These are phyloP conservation scores for Diplogelasinospora grovesii DNA, from an alignment of 495 filamentous ascomycete genomes.

Conservation along the genomic window DNA sequence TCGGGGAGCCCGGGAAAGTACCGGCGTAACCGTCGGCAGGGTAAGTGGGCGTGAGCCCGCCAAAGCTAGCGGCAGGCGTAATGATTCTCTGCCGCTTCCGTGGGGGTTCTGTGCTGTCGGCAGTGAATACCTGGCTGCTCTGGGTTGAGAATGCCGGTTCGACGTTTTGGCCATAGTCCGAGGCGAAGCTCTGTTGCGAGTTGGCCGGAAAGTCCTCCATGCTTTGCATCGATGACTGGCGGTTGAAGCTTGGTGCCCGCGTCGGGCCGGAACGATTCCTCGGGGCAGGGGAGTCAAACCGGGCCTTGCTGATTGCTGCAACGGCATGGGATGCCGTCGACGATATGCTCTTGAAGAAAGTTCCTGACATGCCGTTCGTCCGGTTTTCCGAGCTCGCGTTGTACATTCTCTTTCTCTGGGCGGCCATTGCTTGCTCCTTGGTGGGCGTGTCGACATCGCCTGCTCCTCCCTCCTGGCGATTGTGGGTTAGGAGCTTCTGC, in stretches of 20 bases:
- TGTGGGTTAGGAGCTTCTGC: slow-evolving; percentile 78
- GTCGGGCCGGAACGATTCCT: slow-evolving; percentile 45
- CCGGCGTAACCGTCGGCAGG: slow-evolving; percentile 46
- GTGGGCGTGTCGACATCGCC: slow-evolving; percentile 78
- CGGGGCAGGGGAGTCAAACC: slow-evolving; percentile 80
- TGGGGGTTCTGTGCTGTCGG: slow-evolving; percentile 67
- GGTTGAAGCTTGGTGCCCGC: slow-evolving; percentile 47
- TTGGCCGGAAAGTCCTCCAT: slow-evolving; percentile 36
- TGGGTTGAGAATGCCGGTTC: slow-evolving; percentile 40
- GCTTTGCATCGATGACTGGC: slow-evolving; percentile 58
- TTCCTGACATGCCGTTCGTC: slow-evolving; percentile 60
- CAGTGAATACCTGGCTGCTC: slow-evolving; percentile 36
- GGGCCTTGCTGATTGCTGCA: slow-evolving; percentile 89
- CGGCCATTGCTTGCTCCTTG: slow-evolving; percentile 99
- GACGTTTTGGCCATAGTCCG: slow-evolving; percentile 37
- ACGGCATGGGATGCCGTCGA: slow-evolving; percentile 86
- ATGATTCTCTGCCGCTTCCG: slow-evolving; percentile 61
- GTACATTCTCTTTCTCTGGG: slow-evolving; percentile 86
- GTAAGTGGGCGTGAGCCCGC: slow-evolving; percentile 29
- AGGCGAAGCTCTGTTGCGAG: slow-evolving; percentile 43
- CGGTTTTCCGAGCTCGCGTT: slow-evolving; percentile 66
- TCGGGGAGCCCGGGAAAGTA: slow-evolving; percentile 57
- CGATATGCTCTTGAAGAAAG: slow-evolving; percentile 95
- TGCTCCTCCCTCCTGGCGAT: slow-evolving; percentile 71
- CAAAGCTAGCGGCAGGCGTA: slow-evolving; percentile 41